These are phyloP conservation scores for Debaryomyces sp. DNA, from an alignment of 1,139 yeast genomes.

Conservation along the genomic window DNA sequence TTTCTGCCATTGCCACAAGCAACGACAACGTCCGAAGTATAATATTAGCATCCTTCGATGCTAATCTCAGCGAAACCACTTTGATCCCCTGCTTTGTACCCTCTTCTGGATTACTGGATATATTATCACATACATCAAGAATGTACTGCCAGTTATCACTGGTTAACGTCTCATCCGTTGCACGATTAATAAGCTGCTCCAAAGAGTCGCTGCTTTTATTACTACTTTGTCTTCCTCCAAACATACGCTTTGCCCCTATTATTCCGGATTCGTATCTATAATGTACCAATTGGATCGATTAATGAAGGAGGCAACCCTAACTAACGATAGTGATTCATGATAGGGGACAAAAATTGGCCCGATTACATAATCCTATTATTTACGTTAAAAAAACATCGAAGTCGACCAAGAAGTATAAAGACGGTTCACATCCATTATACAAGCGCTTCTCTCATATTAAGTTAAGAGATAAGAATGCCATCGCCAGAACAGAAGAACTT, in stretches of 20 bases:
- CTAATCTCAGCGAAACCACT: slow-evolving; percentile 54
- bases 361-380: not conserved
- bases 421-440: not conserved
- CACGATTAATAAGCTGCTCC: slow-evolving; percentile 46
- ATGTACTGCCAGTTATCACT: slow-evolving; percentile 86
- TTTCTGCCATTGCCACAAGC: slow-evolving; percentile 80
- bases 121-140: slow-evolving; percentile 80
- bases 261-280: not conserved
- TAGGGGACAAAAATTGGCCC: not conserved
- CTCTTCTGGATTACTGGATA: slow-evolving; percentile 71
- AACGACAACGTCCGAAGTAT: slow-evolving; percentile 73
- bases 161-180: slow-evolving; percentile 85
- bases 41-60: slow-evolving; percentile 75
- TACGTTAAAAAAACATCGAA: not conserved
- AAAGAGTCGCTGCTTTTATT: slow-evolving; percentile 9
- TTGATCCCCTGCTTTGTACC: slow-evolving; percentile 55
- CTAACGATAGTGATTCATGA: not conserved
- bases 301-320: not conserved
- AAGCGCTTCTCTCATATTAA: not conserved
- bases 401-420: not conserved
- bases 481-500: not conserved
- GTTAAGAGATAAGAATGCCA: not conserved
- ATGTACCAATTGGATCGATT: not conserved
- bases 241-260: slow-evolving; percentile 8
- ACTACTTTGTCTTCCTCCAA: slow-evolving; percentile 8